Base-by-base conservation (phyloP, 805 yeast genomes). In the Jamesozyma piceae region DNA sequence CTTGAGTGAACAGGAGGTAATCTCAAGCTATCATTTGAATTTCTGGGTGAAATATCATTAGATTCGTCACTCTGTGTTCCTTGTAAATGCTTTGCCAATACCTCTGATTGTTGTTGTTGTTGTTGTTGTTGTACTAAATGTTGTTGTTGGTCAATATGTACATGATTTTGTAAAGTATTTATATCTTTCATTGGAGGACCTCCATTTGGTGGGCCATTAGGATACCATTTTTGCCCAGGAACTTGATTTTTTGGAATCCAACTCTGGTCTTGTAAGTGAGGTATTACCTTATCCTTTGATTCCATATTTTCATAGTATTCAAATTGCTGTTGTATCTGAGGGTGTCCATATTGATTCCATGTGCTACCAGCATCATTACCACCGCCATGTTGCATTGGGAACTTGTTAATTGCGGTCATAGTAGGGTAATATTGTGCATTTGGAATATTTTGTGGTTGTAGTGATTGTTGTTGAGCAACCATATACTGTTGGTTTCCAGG, bases 61-160 rank as follows among this genome's bases (percentile, higher is more conserved):
- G 30, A 35, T 33, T 27, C 34, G 10, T 35, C 18, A 32, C 19
- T 28, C 21, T 32, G 38, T 27, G 26, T 24, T 4, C n/a, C 4
- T 19, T 24, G 37, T 24, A 26, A 28, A 15, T 13, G 22, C 13
- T 62, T 92, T 95, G 28, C 28, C 28, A 11, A 11, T 11, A 6
- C 28, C 11, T 24, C 28, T 24, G 6, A 11, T 11, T 15, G 8
- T 21, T 14, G 15, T 34, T 21, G 22, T 9, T 34, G n/a, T 19
- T 22, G 22, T 5, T 34, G 21, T 20, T 14, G 27, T 21, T 34
- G 33, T 30, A 30, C 5, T 30, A 30, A 6, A 14, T 30, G 11
- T 15, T 30, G 13, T 15, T 30, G n/a, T n/a, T 13, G 33, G 5
- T 14, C 18, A n/a, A 15, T 9, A 5, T 30, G 33, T 30, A n/a